Conservation (phyloP, 2,329 filamentous ascomycete species). For the Pseudogymnoascus sp. region DNA sequence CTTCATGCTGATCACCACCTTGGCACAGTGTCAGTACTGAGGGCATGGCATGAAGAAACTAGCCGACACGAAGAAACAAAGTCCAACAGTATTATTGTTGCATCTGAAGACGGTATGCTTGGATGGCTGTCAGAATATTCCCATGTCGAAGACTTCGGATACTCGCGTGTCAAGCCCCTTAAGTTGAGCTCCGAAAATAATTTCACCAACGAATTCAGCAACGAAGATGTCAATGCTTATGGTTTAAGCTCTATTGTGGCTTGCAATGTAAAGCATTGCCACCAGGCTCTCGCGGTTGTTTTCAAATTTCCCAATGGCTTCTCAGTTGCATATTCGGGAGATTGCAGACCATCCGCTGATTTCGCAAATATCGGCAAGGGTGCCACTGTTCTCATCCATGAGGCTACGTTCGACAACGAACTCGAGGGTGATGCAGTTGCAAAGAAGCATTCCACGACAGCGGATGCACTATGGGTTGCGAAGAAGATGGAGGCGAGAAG, state of each 20-base stretch:
- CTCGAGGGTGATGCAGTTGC: slow-evolving; percentile 67
- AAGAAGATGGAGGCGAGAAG: slow-evolving; percentile 70
- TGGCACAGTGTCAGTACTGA: slow-evolving; percentile 72
- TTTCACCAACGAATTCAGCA: slow-evolving; percentile 30
- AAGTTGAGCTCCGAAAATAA: slow-evolving; percentile 18
- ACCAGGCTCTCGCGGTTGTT: slow-evolving; percentile 65
- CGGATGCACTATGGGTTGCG: slow-evolving; percentile 74
- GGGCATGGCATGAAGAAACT: slow-evolving; percentile 62
- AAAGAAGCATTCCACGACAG: slow-evolving; percentile 86
- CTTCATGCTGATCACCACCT: slow-evolving; percentile 95
- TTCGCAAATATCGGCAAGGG: slow-evolving; percentile 67
- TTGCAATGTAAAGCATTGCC: slow-evolving; percentile 69
- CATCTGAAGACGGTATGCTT: slow-evolving; percentile 65
- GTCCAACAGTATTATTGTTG: slow-evolving; percentile 48
- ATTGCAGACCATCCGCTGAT: slow-evolving; percentile 68
- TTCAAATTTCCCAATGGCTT: slow-evolving; percentile 73
- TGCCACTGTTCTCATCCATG: slow-evolving; percentile 82
- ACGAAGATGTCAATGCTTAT: slow-evolving; percentile 40
- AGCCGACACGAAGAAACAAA: slow-evolving; percentile 33
- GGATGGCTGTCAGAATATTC: slow-evolving; percentile 74
- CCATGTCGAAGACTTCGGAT: slow-evolving; percentile 68
- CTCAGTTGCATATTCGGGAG: slow-evolving; percentile 87
- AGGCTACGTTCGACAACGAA: slow-evolving; percentile 92
- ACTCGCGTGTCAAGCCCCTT: slow-evolving; percentile 36
- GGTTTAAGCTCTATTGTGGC: slow-evolving; percentile 62